Evolutionary conservation across 768 basidiomycete species (phyloP), one percentile per base, ranked within the genome.

Genomic region (Cystofilobasidium capitatum): DNA sequence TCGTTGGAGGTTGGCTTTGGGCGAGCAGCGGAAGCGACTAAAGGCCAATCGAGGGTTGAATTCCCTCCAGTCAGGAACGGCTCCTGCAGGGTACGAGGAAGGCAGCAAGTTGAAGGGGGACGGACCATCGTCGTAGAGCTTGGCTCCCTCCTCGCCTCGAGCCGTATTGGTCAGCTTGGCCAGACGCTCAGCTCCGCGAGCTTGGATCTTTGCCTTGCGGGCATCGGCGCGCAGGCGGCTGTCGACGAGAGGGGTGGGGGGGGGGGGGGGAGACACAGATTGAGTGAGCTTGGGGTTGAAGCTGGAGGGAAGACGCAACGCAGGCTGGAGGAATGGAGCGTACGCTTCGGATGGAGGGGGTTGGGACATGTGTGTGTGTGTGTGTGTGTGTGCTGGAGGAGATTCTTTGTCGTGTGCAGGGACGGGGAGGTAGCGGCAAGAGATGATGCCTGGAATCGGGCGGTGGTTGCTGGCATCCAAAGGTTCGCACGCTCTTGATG

Each of bases 161-260:
- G 68, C 68, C 6, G 68, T 69, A 39, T 57, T 69, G 14, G 68
- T 62, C 12, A 69, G 62, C 44, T 58, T 58, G 26, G 68, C 68
- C 3, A 69, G 57, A 10, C 68, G 49, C 35, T 64, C 62, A 12
- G 49, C 68, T 10, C 68, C 68, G 24, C 68, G 62, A 26, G 68
- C 68, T 31, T 69, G 68, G 42, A 69, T 69, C 49, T 65, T 69
- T n/a, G 68, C 68, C 29, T 69, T 69, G 31, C 68, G 68, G 9
- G 68, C 68, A 3, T 69, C 68, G 5, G 68, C 62, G 24, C 62
- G 58, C 6, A 64, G 58, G 7, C 68, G 66, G 35, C 66, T 67
- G 10, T 8, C 37, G 33, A 22, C 8, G 9, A 13, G n/a, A 29
- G 29, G 36, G 16, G 40, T 10, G 10, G 10, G 20, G 40, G 10